Percentiles rank a stretch among this genome's conserved stretches.
Conservation (phyloP, 257 asterid species). For the Solanum tacnaense region DNA sequence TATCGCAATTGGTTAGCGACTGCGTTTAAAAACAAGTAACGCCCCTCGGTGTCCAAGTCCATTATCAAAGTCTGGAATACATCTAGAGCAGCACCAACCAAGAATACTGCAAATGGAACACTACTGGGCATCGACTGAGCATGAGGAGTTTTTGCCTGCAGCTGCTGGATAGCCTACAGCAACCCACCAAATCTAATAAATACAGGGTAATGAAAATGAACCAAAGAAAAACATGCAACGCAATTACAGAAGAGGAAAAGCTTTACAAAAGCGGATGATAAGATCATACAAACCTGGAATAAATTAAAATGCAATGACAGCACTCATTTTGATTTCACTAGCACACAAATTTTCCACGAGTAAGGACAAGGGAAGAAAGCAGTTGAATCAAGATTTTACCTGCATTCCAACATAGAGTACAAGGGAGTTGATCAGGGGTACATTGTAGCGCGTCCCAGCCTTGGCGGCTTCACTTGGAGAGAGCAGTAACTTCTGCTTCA, state of each 20-base stretch:
- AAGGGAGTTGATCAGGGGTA: slow-evolving; percentile 82
- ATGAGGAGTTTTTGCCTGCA: slow-evolving; percentile 63
- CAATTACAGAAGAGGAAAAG: not conserved
- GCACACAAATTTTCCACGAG: not conserved
- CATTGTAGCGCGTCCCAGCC: slow-evolving; percentile 88
- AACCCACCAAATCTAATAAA: not conserved
- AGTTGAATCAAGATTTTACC: slow-evolving; percentile 21
- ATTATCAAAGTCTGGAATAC: slow-evolving; percentile 68
- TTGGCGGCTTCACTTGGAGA: slow-evolving; percentile 61
- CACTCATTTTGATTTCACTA: not conserved
- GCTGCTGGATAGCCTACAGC: slow-evolving; percentile 72
- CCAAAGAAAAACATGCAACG: not conserved
- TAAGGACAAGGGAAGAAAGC: not conserved
- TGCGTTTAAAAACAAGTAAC: slow-evolving; percentile 89
- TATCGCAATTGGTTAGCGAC: slow-evolving; percentile 93
- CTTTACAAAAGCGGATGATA: not conserved
- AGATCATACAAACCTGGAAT: not conserved
- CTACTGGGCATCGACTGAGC: slow-evolving; percentile 59
- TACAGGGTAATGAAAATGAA: not conserved
- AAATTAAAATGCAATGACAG: not conserved
- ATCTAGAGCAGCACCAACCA: slow-evolving; percentile 84
- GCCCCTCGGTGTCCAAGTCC: slow-evolving; percentile 93
- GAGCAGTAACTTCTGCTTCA: slow-evolving; percentile 83
- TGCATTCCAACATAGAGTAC: slow-evolving; percentile 90
- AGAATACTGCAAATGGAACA: slow-evolving; percentile 36